Percentiles rank a stretch among this genome's conserved stretches.
These are phyloP conservation scores for Paramecium biaurelia DNA, from an alignment of 73 alveolate species.

Conservation along the genomic window DNA sequence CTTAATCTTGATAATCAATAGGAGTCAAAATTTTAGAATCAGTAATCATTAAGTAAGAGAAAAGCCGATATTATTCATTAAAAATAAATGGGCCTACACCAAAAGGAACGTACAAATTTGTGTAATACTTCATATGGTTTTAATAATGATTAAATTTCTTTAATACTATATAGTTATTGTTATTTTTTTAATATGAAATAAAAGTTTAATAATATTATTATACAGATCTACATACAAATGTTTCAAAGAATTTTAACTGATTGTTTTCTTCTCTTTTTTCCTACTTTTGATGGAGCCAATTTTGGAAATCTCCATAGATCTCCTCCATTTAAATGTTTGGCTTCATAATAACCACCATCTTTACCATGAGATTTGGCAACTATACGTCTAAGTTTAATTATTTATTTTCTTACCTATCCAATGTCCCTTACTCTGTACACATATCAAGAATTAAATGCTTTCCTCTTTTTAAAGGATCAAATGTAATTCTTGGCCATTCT, in stretches of 20 bases:
- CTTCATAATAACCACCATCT: slow-evolving; percentile 75
- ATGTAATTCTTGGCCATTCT: slow-evolving; percentile 73
- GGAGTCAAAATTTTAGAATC: too few species aligned
- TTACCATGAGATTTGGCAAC: slow-evolving; percentile 72
- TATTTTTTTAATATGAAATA: background rate
- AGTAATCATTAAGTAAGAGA: too few species aligned
- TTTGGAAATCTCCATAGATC: slow-evolving; percentile 77
- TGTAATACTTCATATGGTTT: too few species aligned
- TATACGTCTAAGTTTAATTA: slow-evolving; percentile 10
- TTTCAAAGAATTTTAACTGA: background rate
- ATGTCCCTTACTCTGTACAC: slow-evolving; percentile 71
- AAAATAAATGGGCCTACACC: too few species aligned
- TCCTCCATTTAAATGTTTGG: slow-evolving; percentile 73
- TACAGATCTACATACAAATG: background rate
- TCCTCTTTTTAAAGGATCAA: slow-evolving; percentile 66
- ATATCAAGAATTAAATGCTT: slow-evolving; percentile 74
- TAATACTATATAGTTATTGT: too few species aligned
- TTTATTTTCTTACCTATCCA: slow-evolving; percentile 61
- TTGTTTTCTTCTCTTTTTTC: slow-evolving; percentile 62
- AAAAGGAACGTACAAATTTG: too few species aligned
- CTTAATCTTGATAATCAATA: too few species aligned
- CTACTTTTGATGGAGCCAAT: slow-evolving; percentile 67
- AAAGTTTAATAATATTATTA: background rate
- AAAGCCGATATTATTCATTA: too few species aligned
- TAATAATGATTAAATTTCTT: too few species aligned